Percentiles rank a stretch among this genome's conserved stretches.
phyloP scores from a whole-genome alignment of 495 filamentous ascomycete genomes.

The Beverwykella pulmonaria region DNA sequence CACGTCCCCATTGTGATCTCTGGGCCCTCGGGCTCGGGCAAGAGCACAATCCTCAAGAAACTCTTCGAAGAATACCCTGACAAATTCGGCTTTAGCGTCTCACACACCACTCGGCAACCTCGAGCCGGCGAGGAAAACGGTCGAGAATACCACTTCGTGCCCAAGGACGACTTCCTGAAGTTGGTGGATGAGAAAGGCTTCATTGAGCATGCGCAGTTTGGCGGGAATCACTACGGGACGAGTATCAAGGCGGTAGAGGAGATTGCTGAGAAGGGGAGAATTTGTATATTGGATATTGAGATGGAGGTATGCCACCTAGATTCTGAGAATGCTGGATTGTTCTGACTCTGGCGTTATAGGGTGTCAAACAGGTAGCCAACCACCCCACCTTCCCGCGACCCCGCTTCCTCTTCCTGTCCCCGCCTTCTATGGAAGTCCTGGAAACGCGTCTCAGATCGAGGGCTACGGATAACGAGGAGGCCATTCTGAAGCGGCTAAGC shows the following conservation, averaged over 20 bases:
- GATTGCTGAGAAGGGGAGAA: conserved; percentile 66
- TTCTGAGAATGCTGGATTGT: background rate
- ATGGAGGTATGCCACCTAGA: conserved; percentile 65
- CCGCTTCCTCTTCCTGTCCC: conserved; percentile 82
- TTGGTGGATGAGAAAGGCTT: conserved; percentile 73
- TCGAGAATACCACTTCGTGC: conserved; percentile 79
- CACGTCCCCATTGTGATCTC: conserved; percentile 78
- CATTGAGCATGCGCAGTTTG: conserved; percentile 86
- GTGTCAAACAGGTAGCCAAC: conserved; percentile 88
- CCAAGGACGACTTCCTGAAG: conserved; percentile 67
- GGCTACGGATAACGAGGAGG: conserved; percentile 80
- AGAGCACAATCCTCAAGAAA: conserved; percentile 79
- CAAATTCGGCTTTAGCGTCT: conserved; percentile 76
- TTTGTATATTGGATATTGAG: conserved; percentile 84
- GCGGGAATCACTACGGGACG: conserved; percentile 88
- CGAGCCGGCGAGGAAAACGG: conserved; percentile 75
- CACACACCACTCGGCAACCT: conserved; percentile 76
- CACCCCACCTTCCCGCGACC: conserved; percentile 68
- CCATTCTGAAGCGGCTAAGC: conserved; percentile 69
- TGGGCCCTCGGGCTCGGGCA: conserved; percentile 83
- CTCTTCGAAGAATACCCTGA: conserved; percentile 70
- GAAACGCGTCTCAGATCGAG: conserved; percentile 78
- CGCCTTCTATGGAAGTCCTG: conserved; percentile 73
- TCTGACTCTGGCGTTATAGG: conserved; percentile 50
- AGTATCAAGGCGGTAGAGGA: conserved; percentile 74